These are phyloP conservation scores for Blastocystis sp. DNA, from an alignment of 352 stramenopile genomes.

Conservation along the genomic window DNA sequence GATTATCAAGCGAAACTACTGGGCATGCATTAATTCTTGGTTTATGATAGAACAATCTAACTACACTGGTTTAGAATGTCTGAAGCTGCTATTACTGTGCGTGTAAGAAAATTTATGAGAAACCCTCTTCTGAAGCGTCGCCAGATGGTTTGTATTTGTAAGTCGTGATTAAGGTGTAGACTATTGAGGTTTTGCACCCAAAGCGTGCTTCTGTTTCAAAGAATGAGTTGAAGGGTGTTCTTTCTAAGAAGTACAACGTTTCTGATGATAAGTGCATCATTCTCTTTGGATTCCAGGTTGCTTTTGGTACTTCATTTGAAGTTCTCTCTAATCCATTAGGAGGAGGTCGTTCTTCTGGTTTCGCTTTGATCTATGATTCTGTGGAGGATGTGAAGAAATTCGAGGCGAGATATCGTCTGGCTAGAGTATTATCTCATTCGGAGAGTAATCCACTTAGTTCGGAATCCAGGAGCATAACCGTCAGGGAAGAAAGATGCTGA, in stretches of 20 bases:
- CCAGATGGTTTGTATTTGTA: not conserved
- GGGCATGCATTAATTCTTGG: not conserved
- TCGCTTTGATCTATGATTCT: slow-evolving; percentile 52
- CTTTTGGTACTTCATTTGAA: not conserved
- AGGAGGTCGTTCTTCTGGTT: not conserved
- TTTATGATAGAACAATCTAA: not conserved
- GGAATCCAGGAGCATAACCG: slow-evolving; percentile 39
- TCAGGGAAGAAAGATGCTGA: slow-evolving; percentile 61
- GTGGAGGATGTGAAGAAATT: slow-evolving; percentile 59
- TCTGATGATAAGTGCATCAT: slow-evolving; percentile 62
- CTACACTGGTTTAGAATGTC: slow-evolving; percentile 54
- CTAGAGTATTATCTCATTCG: not conserved
- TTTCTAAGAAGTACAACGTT: slow-evolving; percentile 61
- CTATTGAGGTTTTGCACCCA: slow-evolving; percentile 31
- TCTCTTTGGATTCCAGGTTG: slow-evolving; percentile 61
- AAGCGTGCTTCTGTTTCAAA: slow-evolving; percentile 60
- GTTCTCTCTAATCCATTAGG: not conserved
- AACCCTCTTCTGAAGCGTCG: slow-evolving; percentile 60
- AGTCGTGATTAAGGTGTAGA: not conserved
- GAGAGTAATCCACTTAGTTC: not conserved
- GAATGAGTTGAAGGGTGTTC: slow-evolving; percentile 63
- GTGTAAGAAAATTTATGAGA: slow-evolving; percentile 62
- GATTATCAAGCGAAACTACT: too few relatives aligned
- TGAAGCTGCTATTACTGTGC: slow-evolving; percentile 59
- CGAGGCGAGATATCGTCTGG: slow-evolving; percentile 60